These are phyloP conservation scores for Brassica rapa DNA, from an alignment of 345 rosid genomes.

Conservation along the genomic window DNA sequence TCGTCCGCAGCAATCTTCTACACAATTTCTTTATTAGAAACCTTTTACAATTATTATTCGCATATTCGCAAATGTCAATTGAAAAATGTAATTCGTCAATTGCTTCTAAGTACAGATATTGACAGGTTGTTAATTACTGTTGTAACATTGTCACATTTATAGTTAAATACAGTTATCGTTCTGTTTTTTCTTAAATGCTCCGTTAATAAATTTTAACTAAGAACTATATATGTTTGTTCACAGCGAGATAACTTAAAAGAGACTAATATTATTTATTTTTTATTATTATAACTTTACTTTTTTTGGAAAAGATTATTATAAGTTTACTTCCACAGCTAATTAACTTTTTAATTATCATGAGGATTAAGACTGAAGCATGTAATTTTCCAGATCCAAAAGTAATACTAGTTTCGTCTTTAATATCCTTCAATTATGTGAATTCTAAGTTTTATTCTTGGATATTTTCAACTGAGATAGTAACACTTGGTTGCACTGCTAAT, in stretches of 20 bases:
- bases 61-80: conserved; percentile 2
- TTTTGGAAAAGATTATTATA: neutral
- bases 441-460: neutral
- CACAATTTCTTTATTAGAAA: conserved; percentile 8
- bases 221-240: neutral
- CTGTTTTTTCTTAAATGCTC: neutral
- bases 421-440: neutral
- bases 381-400: neutral
- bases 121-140: neutral
- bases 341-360: neutral
- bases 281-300: neutral
- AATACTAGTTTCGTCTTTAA: neutral
- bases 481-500: neutral
- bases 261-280: no score
- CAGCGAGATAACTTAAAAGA: neutral
- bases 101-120: conserved; percentile 14
- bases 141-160: neutral
- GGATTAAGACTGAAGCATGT: neutral
- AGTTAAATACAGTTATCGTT: neutral
- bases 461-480: neutral
- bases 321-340: neutral
- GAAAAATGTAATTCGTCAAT: neutral
- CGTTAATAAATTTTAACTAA: neutral
- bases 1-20: conserved; percentile 13
- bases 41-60: conserved; percentile 3